These are phyloP conservation scores for Tolypocladium ovalisporum DNA, from an alignment of 2,329 filamentous ascomycete species.

Conservation along the genomic window DNA sequence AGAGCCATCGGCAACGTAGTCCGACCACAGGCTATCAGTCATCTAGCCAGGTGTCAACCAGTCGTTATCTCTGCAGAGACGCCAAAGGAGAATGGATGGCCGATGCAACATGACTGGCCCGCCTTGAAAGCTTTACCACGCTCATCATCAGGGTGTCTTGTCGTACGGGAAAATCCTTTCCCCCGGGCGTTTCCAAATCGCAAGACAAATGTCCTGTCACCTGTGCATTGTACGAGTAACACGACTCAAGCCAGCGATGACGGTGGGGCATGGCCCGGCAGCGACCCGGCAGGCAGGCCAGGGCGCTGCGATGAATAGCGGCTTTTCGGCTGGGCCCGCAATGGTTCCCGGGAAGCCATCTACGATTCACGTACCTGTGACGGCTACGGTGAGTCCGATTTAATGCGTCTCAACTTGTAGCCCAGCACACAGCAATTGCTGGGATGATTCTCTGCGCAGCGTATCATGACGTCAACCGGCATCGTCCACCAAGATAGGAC, in stretches of 20 bases:
- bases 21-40: background rate
- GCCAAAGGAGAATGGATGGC: background rate
- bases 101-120: background rate
- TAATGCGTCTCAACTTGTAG: background rate
- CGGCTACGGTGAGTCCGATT: background rate
- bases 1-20: background rate
- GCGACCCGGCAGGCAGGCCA: background rate
- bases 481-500: background rate
- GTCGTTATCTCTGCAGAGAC: background rate
- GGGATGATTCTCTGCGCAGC: background rate
- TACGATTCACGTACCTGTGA: background rate
- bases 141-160: background rate
- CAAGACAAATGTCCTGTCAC: background rate
- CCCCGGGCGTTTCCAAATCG: background rate
- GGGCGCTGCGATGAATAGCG: background rate
- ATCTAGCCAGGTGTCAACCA: background rate
- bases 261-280: background rate
- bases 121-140: background rate
- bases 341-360: background rate
- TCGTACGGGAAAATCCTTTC: background rate
- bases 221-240: background rate
- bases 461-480: background rate
- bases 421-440: background rate
- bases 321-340: background rate
- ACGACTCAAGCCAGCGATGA: background rate